Conservation (phyloP, 805 yeast species). For the Starmerella etchellsii region DNA sequence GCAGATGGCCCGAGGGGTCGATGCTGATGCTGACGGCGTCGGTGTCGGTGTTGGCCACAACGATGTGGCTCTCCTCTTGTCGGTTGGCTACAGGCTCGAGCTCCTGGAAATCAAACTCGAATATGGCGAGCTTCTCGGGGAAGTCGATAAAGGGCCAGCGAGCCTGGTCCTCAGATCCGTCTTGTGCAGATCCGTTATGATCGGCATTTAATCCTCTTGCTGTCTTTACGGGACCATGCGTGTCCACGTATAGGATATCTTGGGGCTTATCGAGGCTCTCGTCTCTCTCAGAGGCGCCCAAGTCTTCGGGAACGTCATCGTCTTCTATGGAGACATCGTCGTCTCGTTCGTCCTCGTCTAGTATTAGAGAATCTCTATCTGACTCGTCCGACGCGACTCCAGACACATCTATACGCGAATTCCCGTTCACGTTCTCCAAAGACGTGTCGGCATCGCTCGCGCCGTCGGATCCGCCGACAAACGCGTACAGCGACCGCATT, state of each 20-base stretch:
- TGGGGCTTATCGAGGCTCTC: no score
- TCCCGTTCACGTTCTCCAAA: neutral
- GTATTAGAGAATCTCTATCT: no score
- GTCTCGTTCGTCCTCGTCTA: no score
- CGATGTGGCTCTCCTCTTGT: neutral
- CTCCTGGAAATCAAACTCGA: neutral
- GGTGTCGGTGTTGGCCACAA: neutral
- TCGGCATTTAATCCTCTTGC: no score
- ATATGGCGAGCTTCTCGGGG: neutral
- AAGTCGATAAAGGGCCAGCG: neutral
- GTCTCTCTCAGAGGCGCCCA: no score
- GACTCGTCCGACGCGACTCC: no score
- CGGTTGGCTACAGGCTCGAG: neutral
- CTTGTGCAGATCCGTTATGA: no score
- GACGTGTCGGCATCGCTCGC: neutral
- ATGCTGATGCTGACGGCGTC: constrained; percentile 4
- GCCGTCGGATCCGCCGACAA: neutral
- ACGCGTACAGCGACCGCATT: neutral
- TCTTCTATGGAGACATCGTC: no score
- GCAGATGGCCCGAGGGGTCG: neutral
- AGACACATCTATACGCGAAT: neutral
- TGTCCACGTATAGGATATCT: no score
- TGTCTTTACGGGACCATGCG: no score
- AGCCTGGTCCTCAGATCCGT: no score
- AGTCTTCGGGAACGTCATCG: no score